These are phyloP conservation scores for Daldinia caldariorum DNA, from an alignment of 495 filamentous ascomycete genomes.

Conservation along the genomic window DNA sequence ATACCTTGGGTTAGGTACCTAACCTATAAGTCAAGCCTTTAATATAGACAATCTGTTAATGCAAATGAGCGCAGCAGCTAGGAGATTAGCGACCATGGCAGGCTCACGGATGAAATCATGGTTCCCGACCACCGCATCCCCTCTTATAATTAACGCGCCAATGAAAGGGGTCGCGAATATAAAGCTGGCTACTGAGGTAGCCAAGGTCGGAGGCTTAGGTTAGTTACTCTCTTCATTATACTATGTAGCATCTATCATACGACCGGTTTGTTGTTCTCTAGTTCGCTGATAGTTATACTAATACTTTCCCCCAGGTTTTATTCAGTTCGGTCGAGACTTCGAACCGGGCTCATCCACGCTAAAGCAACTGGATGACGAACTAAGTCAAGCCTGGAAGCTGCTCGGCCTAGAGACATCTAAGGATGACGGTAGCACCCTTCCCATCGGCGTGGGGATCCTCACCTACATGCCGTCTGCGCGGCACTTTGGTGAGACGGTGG, in stretches of 20 bases:
- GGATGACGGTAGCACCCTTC: slow-evolving; percentile 43
- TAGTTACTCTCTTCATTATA: slow-evolving; percentile 10
- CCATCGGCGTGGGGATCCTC: slow-evolving; percentile 55
- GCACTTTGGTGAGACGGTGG: slow-evolving; percentile 47
- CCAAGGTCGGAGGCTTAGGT: slow-evolving; percentile 74
- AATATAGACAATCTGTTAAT: background rate
- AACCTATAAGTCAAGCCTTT: background rate
- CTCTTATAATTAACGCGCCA: slow-evolving; percentile 72
- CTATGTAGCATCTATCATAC: background rate
- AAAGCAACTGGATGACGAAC: slow-evolving; percentile 44
- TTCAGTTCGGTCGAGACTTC: slow-evolving; percentile 52
- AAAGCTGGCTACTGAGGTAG: slow-evolving; percentile 70
- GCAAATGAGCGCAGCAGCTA: slow-evolving; percentile 16
- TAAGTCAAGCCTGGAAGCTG: slow-evolving; percentile 49
- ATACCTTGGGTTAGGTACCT: too few relatives aligned
- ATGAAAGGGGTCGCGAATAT: slow-evolving; percentile 75
- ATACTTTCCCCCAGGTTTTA: slow-evolving; percentile 47
- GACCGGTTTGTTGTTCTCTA: background rate
- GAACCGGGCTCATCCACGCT: slow-evolving; percentile 43
- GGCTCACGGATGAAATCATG: slow-evolving; percentile 44
- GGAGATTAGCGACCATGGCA: slow-evolving; percentile 37
- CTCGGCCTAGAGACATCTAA: slow-evolving; percentile 41
- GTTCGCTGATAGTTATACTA: background rate
- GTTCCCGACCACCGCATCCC: slow-evolving; percentile 45
- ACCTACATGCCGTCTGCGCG: slow-evolving; percentile 42